Evolutionary conservation across 2,329 filamentous ascomycete genomes (phyloP).

Genomic region (Cercospora sp.): DNA sequence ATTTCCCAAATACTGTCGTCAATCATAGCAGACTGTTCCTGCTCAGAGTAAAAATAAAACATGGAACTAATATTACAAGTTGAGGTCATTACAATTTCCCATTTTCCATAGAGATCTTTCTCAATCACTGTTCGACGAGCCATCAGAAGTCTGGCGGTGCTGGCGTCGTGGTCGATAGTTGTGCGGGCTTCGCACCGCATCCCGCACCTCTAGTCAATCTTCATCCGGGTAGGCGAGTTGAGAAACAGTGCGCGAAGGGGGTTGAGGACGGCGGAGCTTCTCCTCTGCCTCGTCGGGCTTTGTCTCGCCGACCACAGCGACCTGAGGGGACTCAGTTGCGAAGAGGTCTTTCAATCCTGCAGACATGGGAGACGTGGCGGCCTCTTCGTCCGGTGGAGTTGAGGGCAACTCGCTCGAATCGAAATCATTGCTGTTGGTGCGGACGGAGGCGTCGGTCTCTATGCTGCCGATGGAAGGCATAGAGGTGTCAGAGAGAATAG

Average conservation of each 20-base stretch:
- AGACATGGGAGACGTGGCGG: constrained; percentile 3
- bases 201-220: constrained; percentile 16
- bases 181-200: constrained; percentile 6
- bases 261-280: constrained; percentile 10
- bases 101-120: neutral
- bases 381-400: constrained; percentile 7
- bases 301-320: neutral
- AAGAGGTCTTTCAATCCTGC: constrained; percentile 8
- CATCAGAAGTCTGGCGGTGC: neutral
- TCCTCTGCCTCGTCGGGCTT: neutral
- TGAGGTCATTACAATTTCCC: neutral
- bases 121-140: neutral
- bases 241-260: constrained; percentile 8
- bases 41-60: neutral
- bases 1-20: constrained; percentile 8
- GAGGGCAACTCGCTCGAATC: constrained; percentile 1
- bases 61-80: constrained; percentile 8
- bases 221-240: constrained; percentile 11
- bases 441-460: neutral
- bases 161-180: neutral
- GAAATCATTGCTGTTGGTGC: constrained; percentile 10
- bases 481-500: constrained; percentile 7
- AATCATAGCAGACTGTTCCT: constrained; percentile 14
- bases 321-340: neutral
- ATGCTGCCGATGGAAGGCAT: neutral